These are phyloP conservation scores for Zygoascus flipseniorum DNA, from an alignment of 805 yeast genomes.

Conservation along the genomic window DNA sequence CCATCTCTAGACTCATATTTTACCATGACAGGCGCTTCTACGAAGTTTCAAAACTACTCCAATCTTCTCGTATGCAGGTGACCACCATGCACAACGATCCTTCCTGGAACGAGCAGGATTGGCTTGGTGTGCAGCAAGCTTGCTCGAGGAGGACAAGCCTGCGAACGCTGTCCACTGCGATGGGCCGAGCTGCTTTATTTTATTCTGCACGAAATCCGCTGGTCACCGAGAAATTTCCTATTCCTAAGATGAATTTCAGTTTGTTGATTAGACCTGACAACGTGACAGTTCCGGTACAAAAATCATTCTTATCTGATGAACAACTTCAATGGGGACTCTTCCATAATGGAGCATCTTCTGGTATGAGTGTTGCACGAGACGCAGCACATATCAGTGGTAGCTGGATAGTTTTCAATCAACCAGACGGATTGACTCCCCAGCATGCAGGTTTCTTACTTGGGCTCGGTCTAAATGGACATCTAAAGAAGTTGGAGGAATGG, in stretches of 20 bases:
- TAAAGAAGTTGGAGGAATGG: constrained; percentile 84
- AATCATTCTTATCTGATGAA: constrained; percentile 41
- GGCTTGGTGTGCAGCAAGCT: constrained; percentile 43
- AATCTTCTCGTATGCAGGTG: constrained; percentile 55
- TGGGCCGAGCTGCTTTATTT: constrained; percentile 71
- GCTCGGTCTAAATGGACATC: constrained; percentile 83
- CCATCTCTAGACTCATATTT: constrained; percentile 64
- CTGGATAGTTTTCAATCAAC: constrained; percentile 86
- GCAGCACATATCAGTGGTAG: constrained; percentile 72
- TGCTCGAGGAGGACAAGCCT: constrained; percentile 55
- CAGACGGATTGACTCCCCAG: constrained; percentile 61
- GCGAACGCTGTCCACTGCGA: constrained; percentile 66
- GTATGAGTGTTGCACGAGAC: constrained; percentile 61
- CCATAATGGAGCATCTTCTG: constrained; percentile 87
- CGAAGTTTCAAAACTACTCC: constrained; percentile 65
- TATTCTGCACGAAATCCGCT: constrained; percentile 64
- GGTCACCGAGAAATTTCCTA: constrained; percentile 75
- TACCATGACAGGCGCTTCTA: constrained; percentile 69
- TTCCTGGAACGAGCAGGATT: constrained; percentile 45
- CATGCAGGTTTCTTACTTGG: constrained; percentile 96
- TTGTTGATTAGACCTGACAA: constrained; percentile 57
- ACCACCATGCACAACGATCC: constrained; percentile 33
- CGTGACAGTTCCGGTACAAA: constrained; percentile 54
- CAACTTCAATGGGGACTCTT: constrained; percentile 75
- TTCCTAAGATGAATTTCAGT: constrained; percentile 65